Evolutionary conservation across 192 early-diverging fungal species (phyloP), one percentile per base, ranked within the genome.

Genomic region (Chytriomyces confervae): DNA sequence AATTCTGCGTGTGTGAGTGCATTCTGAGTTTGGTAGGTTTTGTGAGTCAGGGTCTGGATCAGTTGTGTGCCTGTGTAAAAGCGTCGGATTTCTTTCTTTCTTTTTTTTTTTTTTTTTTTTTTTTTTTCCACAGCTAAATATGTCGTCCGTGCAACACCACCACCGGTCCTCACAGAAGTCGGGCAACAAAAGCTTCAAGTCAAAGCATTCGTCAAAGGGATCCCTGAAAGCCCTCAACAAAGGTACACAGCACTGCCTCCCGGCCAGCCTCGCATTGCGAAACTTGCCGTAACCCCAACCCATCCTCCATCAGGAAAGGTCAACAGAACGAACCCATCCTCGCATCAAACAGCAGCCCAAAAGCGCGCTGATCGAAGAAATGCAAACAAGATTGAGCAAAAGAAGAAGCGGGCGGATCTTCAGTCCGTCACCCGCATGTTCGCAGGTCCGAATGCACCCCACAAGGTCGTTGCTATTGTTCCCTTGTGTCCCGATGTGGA

Each of bases 161-260:
- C 91, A 94, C 79, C 84, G 94, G 49, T 87, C 94, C 70, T 86
- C 90, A 43, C 86, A 95, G 67, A 97, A 95, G 86, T 94, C 96
- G 84, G 88, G 86, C 76, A 97, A 99, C 91, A 99, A 98, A 84
- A 90, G 92, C 68, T 99, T 99, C 92, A 99, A 99, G 85, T 94
- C 94, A 9, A 92, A 93, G 78, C 93, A 94, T 88, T 88, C 93
- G 24, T 88, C 94, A 0, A 99, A 98, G 76, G 91, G 93, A 49
- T 79, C 84, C 11, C 75, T 94, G 51, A 92, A 93, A 77, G 93
- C 93, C 71, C 90, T 91, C 75, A 86, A 86, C 61, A 98, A 98
- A 76, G 93, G 91, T 90, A 78, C 43, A 75, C 51, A 65, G n/a
- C 76, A 50, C 20, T 66, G 16, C 51, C 10, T 74, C n/a, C 23